Conservation (phyloP, 345 rosid genomes). For the Populus euphratica region DNA sequence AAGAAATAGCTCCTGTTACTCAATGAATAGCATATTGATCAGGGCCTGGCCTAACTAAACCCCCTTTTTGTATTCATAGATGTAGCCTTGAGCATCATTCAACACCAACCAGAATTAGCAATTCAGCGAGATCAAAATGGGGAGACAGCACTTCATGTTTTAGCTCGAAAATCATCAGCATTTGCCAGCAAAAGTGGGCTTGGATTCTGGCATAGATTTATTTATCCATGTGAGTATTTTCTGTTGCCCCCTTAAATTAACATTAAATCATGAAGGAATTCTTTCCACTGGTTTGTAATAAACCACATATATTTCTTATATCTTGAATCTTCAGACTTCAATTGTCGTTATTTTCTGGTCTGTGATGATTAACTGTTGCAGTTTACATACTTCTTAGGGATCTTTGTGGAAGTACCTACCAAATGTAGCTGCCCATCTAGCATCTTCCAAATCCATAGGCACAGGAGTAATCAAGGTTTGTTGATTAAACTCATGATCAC, state of each 20-base stretch:
- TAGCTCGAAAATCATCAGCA: slow-evolving; percentile 30
- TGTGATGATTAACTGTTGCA: neutral
- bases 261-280: too few relatives aligned
- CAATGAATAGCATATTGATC: neutral
- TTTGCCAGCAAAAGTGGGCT: slow-evolving; percentile 17
- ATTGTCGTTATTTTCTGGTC: neutral
- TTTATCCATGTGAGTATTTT: slow-evolving; percentile 20
- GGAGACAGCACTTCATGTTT: slow-evolving; percentile 37
- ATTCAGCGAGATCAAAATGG: slow-evolving; percentile 25
- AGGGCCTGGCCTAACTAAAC: neutral
- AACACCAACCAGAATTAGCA: slow-evolving; percentile 33
- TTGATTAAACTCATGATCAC: too few relatives aligned
- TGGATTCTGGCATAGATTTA: slow-evolving; percentile 20
- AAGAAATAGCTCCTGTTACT: neutral
- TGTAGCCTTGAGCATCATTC: slow-evolving; percentile 33
- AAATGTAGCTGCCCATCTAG: slow-evolving; percentile 1
- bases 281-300: too few relatives aligned
- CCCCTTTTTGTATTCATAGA: slow-evolving; percentile 17
- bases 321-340: neutral
- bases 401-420: neutral
- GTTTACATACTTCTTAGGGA: neutral
- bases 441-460: neutral
- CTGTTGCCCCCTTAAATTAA: neutral
- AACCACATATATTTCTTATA: neutral
- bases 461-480: neutral